Conservation (phyloP, 768 basidiomycete genomes). For the Boletus barrowsii region DNA sequence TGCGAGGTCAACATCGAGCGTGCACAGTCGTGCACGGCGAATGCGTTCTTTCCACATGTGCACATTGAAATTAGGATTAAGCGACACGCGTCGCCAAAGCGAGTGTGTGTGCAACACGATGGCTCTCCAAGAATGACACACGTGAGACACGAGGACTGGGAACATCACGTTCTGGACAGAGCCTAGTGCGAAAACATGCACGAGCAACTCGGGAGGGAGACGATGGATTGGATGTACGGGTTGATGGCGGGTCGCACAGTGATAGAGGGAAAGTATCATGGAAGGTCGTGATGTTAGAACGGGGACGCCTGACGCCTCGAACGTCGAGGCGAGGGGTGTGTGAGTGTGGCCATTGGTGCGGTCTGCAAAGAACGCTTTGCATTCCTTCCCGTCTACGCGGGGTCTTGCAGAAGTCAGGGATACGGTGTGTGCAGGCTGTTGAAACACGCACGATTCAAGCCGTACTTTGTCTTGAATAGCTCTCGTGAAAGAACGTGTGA, state of each 20-base stretch:
- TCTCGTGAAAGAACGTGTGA: slow-evolving; percentile 51
- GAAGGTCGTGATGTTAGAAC: slow-evolving; percentile 24
- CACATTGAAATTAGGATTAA: slow-evolving; percentile 41
- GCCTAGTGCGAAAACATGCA: slow-evolving; percentile 61
- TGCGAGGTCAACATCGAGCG: slow-evolving; percentile 58
- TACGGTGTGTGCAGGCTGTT: not conserved
- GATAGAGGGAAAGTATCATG: slow-evolving; percentile 27
- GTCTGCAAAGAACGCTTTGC: slow-evolving; percentile 18
- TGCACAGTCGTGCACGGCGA: slow-evolving; percentile 54
- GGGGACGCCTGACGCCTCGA: slow-evolving; percentile 15
- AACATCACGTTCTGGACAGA: slow-evolving; percentile 54
- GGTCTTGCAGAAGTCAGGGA: slow-evolving; percentile 14
- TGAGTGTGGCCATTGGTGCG: slow-evolving; percentile 19
- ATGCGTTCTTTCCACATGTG: slow-evolving; percentile 65
- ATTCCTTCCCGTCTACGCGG: slow-evolving; percentile 14
- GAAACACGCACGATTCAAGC: slow-evolving; percentile 30
- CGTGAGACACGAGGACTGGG: slow-evolving; percentile 63
- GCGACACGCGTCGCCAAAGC: slow-evolving; percentile 61
- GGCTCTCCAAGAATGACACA: slow-evolving; percentile 63
- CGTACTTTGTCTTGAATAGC: slow-evolving; percentile 43
- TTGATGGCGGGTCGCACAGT: slow-evolving; percentile 16
- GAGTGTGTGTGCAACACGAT: slow-evolving; percentile 57
- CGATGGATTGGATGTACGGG: slow-evolving; percentile 49
- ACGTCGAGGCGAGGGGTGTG: slow-evolving; percentile 13
- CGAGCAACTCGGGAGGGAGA: slow-evolving; percentile 63